Percentiles rank a stretch among this genome's conserved stretches.
These are phyloP conservation scores for Microthlaspi erraticum DNA, from an alignment of 345 rosid genomes.

Conservation along the genomic window DNA sequence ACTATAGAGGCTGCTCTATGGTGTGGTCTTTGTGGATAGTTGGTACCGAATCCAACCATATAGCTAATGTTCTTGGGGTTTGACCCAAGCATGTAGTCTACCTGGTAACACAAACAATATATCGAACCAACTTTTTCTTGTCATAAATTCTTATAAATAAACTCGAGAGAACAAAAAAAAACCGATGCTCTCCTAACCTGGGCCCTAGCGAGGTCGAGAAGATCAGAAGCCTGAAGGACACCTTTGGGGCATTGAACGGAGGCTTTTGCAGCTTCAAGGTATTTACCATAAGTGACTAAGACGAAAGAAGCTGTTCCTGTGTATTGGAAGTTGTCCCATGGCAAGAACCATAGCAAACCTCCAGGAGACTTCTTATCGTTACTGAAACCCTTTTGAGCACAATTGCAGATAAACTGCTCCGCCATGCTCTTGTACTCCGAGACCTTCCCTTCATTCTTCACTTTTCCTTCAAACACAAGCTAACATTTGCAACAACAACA, in stretches of 20 bases:
- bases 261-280: constrained; percentile 45
- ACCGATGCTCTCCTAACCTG: constrained; percentile 28
- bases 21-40: constrained; percentile 79
- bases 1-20: constrained; percentile 94
- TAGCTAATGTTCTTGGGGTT: constrained; percentile 85
- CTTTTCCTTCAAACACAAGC: constrained; percentile 67
- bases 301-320: constrained; percentile 56
- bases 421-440: constrained; percentile 85
- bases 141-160: constrained; percentile 35
- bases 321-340: constrained; percentile 60
- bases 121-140: not conserved
- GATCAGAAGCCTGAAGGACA: constrained; percentile 45
- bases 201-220: constrained; percentile 32
- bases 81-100: constrained; percentile 87
- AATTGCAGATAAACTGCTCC: constrained; percentile 85
- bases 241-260: constrained; percentile 51
- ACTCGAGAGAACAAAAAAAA: not conserved
- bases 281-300: constrained; percentile 50
- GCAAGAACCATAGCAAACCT: constrained; percentile 66
- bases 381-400: constrained; percentile 76
- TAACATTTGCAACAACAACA: constrained; percentile 42
- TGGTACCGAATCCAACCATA: constrained; percentile 92
- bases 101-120: constrained; percentile 46
- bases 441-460: constrained; percentile 40
- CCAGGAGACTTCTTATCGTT: constrained; percentile 50